Percentiles rank a stretch among this genome's conserved stretches.
Conservation (phyloP, 192 early-diverging fungal species). For the Linnemannia hyalina region DNA sequence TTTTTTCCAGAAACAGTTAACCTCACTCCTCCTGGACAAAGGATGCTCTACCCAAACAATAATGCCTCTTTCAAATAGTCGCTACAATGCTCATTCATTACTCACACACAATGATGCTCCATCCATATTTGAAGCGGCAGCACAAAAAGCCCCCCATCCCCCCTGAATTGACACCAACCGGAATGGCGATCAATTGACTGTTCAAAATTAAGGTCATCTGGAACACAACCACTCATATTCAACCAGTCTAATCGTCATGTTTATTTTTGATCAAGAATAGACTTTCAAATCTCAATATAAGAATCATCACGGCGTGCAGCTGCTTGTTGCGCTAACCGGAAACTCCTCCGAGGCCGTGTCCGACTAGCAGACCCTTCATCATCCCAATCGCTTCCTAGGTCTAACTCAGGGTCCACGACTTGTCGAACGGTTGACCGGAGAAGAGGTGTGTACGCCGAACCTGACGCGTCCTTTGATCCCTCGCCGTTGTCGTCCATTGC, state of each 20-base stretch:
- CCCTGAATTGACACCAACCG: background rate
- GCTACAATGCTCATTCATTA: too few species aligned
- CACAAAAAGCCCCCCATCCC: background rate
- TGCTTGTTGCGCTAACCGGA: constrained; percentile 15
- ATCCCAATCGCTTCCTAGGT: constrained; percentile 5
- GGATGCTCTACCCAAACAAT: too few species aligned
- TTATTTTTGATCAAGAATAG: background rate
- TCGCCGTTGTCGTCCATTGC: background rate
- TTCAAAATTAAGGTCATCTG: background rate
- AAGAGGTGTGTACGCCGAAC: background rate
- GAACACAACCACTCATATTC: background rate
- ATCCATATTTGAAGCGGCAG: too few species aligned
- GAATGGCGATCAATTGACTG: background rate
- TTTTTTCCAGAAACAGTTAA: background rate
- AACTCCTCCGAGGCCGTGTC: constrained; percentile 20
- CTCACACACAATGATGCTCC: too few species aligned
- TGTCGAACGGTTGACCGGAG: constrained; percentile 6
- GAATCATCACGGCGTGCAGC: background rate
- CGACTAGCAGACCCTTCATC: constrained; percentile 26
- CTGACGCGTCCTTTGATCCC: background rate
- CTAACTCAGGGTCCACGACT: constrained; percentile 15
- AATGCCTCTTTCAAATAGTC: too few species aligned
- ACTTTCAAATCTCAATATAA: background rate
- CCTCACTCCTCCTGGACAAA: background rate
- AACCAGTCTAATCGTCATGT: background rate